These are phyloP conservation scores for Crithidia acanthocephali DNA, from an alignment of 208 protist genomes.

Conservation along the genomic window DNA sequence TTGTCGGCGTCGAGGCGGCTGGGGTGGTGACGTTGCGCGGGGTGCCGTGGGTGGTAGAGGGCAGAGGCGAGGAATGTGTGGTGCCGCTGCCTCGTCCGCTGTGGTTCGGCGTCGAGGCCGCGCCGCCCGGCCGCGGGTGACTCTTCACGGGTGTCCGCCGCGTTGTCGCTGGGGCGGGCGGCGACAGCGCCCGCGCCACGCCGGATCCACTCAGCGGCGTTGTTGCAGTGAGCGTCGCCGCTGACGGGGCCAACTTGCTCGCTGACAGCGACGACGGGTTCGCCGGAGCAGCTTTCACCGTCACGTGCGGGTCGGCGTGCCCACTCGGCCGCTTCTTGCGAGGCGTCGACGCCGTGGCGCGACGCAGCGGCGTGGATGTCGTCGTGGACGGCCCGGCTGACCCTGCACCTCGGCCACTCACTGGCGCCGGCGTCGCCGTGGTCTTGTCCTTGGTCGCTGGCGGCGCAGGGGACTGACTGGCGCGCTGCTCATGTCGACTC, in stretches of 20 bases:
- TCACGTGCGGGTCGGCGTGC: slow-evolving; percentile 29
- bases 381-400: background rate
- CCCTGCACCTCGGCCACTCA: background rate
- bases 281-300: slow-evolving; percentile 8
- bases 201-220: background rate
- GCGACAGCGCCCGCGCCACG: background rate
- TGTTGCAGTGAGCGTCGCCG: background rate
- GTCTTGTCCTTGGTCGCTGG: background rate
- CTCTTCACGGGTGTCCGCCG: slow-evolving; percentile 24
- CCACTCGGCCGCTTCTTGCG: slow-evolving; percentile 25
- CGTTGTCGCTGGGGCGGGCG: background rate
- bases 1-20: background rate
- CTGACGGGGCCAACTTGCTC: background rate
- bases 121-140: background rate
- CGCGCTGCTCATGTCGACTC: slow-evolving; percentile 49
- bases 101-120: slow-evolving; percentile 15
- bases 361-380: slow-evolving; percentile 3
- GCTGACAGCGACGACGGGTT: background rate
- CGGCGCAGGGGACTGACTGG: slow-evolving; percentile 53
- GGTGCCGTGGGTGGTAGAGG: background rate
- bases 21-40: background rate
- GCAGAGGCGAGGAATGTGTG: slow-evolving; percentile 1
- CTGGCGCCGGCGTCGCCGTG: background rate
- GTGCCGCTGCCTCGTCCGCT: slow-evolving; percentile 9
- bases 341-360: slow-evolving; percentile 12